These are phyloP conservation scores for Lojkania enalia DNA, from an alignment of 2,329 filamentous ascomycete species.

Conservation along the genomic window DNA sequence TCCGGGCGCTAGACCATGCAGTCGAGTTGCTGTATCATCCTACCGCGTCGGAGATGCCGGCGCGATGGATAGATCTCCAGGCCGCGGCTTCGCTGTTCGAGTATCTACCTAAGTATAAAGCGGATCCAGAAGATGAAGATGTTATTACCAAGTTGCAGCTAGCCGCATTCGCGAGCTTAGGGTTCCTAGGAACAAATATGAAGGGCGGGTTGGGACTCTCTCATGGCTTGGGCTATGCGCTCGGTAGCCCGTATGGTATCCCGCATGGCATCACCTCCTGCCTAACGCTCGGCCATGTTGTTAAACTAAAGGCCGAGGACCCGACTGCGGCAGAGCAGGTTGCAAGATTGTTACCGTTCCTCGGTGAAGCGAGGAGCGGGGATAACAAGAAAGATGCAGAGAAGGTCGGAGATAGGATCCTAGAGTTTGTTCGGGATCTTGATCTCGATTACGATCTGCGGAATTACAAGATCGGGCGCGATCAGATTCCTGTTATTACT, in stretches of 20 bases:
- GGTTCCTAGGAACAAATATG: constrained; percentile 55
- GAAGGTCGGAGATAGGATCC: constrained; percentile 50
- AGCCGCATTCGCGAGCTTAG: constrained; percentile 56
- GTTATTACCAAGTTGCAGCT: constrained; percentile 56
- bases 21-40: constrained; percentile 59
- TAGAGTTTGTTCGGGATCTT: constrained; percentile 49
- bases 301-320: constrained; percentile 56
- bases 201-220: constrained; percentile 56
- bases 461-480: constrained; percentile 49
- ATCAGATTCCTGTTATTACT: constrained; percentile 48
- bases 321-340: constrained; percentile 51
- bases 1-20: constrained; percentile 60
- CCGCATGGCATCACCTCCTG: constrained; percentile 61
- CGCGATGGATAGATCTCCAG: constrained; percentile 49
- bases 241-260: constrained; percentile 59
- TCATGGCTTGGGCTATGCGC: constrained; percentile 55
- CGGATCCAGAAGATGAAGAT: constrained; percentile 51
- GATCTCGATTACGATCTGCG: constrained; percentile 52
- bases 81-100: constrained; percentile 54
- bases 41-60: constrained; percentile 55
- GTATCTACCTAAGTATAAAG: constrained; percentile 53
- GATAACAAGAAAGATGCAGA: constrained; percentile 49
- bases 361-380: constrained; percentile 46
- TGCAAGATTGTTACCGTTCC: constrained; percentile 49
- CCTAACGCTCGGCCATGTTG: constrained; percentile 58